Conservation (phyloP, 2,329 filamentous ascomycete genomes). For the Fusarium austroafricanum region DNA sequence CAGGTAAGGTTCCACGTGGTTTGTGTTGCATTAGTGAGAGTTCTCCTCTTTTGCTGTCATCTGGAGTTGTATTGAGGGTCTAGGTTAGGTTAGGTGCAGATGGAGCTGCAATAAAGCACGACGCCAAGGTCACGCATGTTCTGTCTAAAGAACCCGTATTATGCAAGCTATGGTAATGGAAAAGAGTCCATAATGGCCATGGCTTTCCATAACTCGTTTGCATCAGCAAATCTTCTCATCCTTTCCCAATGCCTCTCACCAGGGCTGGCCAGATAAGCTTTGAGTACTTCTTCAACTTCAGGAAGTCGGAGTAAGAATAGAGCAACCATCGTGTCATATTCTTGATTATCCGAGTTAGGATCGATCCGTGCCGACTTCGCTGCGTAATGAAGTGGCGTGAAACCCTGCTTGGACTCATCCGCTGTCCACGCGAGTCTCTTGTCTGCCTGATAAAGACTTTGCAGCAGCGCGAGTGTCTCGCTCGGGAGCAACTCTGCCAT, state of each 20-base stretch:
- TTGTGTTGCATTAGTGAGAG: not conserved
- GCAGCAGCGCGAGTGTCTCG: too few relatives aligned
- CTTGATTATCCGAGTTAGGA: too few relatives aligned
- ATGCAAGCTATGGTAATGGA: too few relatives aligned
- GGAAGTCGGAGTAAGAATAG: not conserved
- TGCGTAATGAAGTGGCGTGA: not conserved
- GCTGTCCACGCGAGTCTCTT: not conserved
- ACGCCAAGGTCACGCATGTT: too few relatives aligned
- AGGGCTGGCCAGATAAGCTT: accelerated
- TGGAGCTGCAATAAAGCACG: not conserved
- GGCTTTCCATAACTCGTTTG: too few relatives aligned
- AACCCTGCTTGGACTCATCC: accelerated
- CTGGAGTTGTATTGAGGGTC: not conserved
- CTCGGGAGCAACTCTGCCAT: too few relatives aligned
- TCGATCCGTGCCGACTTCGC: too few relatives aligned
- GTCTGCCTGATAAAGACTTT: accelerated
- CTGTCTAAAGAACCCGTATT: too few relatives aligned
- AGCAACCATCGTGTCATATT: too few relatives aligned
- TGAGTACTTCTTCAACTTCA: accelerated
- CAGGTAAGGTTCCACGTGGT: not conserved
- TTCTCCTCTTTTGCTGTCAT: not conserved
- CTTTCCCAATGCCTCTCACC: too few relatives aligned
- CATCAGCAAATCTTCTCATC: too few relatives aligned
- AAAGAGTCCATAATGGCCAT: too few relatives aligned
- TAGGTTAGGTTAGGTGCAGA: not conserved